These are phyloP conservation scores for Chaetomiaceae sp. DNA, from an alignment of 2,329 filamentous ascomycete genomes.

Conservation along the genomic window DNA sequence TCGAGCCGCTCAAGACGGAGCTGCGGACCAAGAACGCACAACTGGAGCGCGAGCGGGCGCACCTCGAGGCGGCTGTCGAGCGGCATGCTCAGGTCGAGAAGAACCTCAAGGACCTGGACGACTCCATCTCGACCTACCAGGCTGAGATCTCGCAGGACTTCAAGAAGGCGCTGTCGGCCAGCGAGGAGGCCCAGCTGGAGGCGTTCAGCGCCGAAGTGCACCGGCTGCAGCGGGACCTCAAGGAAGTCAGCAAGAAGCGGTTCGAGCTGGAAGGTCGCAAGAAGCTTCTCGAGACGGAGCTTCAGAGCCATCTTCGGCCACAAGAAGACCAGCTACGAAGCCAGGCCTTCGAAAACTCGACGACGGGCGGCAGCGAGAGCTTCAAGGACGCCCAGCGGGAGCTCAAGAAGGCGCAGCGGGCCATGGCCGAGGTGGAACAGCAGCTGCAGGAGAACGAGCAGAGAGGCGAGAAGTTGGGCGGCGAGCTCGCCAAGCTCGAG, in stretches of 20 bases:
- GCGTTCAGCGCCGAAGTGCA: slow-evolving; percentile 64
- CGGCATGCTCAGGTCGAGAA: slow-evolving; percentile 65
- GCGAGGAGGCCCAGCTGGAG: slow-evolving; percentile 80
- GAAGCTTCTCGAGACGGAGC: slow-evolving; percentile 75
- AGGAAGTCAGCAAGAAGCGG: slow-evolving; percentile 66
- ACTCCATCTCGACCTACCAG: slow-evolving; percentile 72
- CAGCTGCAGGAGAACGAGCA: slow-evolving; percentile 71
- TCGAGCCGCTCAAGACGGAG: slow-evolving; percentile 73
- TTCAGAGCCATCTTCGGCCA: slow-evolving; percentile 83
- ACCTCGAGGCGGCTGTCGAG: slow-evolving; percentile 63
- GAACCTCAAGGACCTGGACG: slow-evolving; percentile 69
- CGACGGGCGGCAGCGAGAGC: slow-evolving; percentile 55
- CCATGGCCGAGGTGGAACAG: slow-evolving; percentile 59
- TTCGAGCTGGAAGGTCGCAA: slow-evolving; percentile 77
- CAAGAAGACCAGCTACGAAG: slow-evolving; percentile 81
- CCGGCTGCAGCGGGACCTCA: slow-evolving; percentile 70
- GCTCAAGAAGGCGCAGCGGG: slow-evolving; percentile 69
- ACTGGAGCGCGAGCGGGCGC: slow-evolving; percentile 66
- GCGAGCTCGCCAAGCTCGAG: slow-evolving; percentile 53
- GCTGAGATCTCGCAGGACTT: slow-evolving; percentile 80
- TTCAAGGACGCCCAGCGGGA: slow-evolving; percentile 77
- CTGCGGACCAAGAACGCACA: slow-evolving; percentile 70
- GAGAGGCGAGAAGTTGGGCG: slow-evolving; percentile 53
- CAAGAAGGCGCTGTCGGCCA: slow-evolving; percentile 77
- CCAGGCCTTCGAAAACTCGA: slow-evolving; percentile 62